These are phyloP conservation scores for Phialophora macrospora DNA, from an alignment of 2,329 filamentous ascomycete species.

Conservation along the genomic window DNA sequence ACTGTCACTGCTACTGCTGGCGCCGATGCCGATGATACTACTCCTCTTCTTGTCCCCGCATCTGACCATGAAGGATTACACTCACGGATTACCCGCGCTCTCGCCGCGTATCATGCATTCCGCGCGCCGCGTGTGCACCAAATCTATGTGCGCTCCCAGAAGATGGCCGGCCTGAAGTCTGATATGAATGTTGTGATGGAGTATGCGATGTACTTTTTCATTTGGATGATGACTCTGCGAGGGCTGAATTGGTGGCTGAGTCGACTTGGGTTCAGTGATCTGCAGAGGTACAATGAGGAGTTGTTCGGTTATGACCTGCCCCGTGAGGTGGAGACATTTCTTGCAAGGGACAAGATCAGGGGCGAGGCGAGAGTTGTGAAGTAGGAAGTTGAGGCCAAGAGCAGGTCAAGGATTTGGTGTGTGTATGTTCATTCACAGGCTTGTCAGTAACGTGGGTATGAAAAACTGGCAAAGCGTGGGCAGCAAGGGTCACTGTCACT, in stretches of 20 bases:
- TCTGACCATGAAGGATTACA: background rate
- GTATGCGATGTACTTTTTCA: constrained; percentile 46
- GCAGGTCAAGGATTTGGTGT: background rate
- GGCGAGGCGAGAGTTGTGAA: background rate
- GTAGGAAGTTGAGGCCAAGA: background rate
- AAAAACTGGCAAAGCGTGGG: background rate
- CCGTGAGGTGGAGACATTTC: constrained; percentile 34
- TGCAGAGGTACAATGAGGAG: constrained; percentile 34
- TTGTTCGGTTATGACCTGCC: constrained; percentile 41
- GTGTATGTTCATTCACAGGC: background rate
- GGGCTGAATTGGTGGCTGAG: background rate
- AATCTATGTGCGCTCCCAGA: constrained; percentile 44
- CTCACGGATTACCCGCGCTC: constrained; percentile 33
- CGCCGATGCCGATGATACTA: background rate
- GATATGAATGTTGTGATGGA: constrained; percentile 45
- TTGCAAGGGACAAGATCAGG: background rate
- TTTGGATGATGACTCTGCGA: constrained; percentile 46
- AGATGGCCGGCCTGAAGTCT: constrained; percentile 45
- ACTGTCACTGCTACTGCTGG: too few relatives aligned
- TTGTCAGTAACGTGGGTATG: too few relatives aligned
- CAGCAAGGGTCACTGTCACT: too few relatives aligned
- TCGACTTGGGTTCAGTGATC: background rate
- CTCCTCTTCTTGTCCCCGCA: background rate
- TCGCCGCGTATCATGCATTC: constrained; percentile 44
- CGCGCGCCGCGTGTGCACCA: constrained; percentile 45